A percentile compares a stretch with the other conserved stretches of the same genome.
Conservation (phyloP, 2,329 filamentous ascomycete genomes). For the Aspergillus terreus region DNA sequence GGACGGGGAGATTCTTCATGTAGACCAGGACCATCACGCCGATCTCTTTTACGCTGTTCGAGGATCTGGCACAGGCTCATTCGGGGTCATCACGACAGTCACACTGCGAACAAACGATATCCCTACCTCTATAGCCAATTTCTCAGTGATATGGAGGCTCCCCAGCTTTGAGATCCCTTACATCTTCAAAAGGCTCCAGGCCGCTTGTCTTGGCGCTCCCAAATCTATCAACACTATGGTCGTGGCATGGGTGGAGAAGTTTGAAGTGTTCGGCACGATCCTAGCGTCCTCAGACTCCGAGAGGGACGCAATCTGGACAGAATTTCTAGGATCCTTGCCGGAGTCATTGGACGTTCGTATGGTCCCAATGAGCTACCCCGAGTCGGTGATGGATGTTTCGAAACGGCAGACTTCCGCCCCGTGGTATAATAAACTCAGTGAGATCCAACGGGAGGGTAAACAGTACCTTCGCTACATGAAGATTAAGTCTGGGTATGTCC, state of each 20-base stretch:
- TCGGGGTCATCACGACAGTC: background rate
- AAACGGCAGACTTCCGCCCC: background rate
- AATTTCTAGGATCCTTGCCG: background rate
- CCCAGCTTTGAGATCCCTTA: background rate
- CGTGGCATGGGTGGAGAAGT: background rate
- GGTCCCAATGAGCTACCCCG: background rate
- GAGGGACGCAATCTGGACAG: background rate
- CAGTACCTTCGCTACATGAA: background rate
- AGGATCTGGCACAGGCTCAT: background rate
- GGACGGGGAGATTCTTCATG: background rate
- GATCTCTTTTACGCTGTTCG: conserved; percentile 1
- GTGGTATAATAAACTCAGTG: background rate
- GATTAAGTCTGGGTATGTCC: conserved; percentile 1
- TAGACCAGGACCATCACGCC: background rate
- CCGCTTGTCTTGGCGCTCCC: background rate
- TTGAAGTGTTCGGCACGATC: background rate
- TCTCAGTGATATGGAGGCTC: background rate
- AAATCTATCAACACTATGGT: background rate
- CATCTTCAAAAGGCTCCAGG: background rate
- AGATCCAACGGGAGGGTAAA: background rate
- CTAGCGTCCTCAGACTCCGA: background rate
- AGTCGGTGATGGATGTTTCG: background rate
- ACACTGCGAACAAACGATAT: background rate
- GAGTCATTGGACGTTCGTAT: background rate
- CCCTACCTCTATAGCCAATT: background rate